phyloP scores from a whole-genome alignment of 306 rosid genomes.

The Lotus japonicus region DNA sequence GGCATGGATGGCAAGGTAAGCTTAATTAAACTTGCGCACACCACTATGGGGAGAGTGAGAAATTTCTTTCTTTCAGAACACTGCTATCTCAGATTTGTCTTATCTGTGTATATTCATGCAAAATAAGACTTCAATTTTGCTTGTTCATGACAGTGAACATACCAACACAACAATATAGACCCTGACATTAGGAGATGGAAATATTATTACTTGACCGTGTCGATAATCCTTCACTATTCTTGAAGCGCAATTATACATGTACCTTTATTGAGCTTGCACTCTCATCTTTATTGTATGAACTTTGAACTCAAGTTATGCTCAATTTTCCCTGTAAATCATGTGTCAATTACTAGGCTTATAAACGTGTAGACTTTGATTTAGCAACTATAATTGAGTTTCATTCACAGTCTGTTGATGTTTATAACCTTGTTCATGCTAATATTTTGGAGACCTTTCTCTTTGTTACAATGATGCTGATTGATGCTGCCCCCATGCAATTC shows the following conservation, averaged over 20 bases:
- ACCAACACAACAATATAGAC: neutral
- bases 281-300: neutral
- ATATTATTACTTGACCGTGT: neutral
- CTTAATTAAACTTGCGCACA: neutral
- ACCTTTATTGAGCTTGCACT: neutral
- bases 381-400: slow-evolving; percentile 5
- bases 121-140: neutral
- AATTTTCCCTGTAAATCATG: neutral
- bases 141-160: neutral
- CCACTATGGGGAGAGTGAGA: neutral
- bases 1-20: slow-evolving; percentile 98
- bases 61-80: slow-evolving; percentile 1
- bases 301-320: neutral
- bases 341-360: neutral
- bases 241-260: neutral
- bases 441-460: no score
- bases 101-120: neutral
- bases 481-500: slow-evolving; percentile 10
- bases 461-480: neutral
- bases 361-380: neutral
- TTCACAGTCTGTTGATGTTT: neutral
- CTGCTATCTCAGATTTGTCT: neutral
- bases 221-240: neutral
- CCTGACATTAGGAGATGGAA: neutral
- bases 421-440: neutral